Evolutionary conservation across 768 basidiomycete genomes (phyloP).

Genomic region (Russula ochroleuca): DNA sequence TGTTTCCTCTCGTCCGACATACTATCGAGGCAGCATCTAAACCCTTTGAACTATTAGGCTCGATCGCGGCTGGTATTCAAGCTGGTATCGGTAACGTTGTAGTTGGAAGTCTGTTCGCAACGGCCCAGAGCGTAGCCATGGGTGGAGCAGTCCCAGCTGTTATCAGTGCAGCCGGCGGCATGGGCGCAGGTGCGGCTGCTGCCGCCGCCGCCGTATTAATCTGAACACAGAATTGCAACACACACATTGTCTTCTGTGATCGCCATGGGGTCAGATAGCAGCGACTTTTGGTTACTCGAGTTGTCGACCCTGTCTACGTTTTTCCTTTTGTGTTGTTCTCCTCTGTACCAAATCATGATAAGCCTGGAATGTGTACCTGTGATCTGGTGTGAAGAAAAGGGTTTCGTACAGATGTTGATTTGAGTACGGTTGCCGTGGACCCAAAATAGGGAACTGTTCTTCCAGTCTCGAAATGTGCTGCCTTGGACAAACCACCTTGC

Average conservation of each 20-base stretch:
- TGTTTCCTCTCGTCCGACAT: background rate
- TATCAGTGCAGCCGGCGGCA: too few species aligned
- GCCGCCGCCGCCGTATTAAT: background rate
- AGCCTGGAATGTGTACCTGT: background rate
- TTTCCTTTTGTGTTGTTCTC: background rate
- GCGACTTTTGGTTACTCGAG: background rate
- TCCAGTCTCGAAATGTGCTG: background rate
- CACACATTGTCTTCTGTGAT: background rate
- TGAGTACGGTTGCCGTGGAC: slow-evolving; percentile 8
- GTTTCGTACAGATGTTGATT: background rate
- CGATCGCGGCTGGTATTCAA: slow-evolving; percentile 12
- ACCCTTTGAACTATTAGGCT: background rate
- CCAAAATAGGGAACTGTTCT: slow-evolving; percentile 5
- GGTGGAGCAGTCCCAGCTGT: slow-evolving; percentile 5
- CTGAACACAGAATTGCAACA: background rate
- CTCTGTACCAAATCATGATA: background rate
- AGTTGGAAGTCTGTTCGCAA: slow-evolving; percentile 16
- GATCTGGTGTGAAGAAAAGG: background rate
- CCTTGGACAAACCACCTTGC: slow-evolving; percentile 5
- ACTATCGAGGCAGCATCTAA: background rate
- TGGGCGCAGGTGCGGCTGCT: background rate
- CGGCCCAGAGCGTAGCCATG: slow-evolving; percentile 16
- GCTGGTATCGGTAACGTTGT: slow-evolving; percentile 20
- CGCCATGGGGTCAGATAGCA: background rate
- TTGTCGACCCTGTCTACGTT: background rate